phyloP scores from a whole-genome alignment of 1,284 basidiomycete genomes.

The Leccinum fallax region DNA sequence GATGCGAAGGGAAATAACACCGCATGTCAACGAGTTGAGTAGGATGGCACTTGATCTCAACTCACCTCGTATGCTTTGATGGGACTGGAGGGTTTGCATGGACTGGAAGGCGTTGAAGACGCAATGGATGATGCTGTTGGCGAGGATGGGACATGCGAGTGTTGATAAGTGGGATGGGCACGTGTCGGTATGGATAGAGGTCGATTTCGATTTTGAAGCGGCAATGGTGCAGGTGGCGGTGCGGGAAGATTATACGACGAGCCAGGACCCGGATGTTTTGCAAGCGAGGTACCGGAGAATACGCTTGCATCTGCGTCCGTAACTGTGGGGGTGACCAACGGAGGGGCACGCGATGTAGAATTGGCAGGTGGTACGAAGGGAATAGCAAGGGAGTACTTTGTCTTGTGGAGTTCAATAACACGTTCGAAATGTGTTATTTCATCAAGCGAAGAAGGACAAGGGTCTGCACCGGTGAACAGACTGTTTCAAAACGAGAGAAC shows the following conservation, averaged over 20 bases:
- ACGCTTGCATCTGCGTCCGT: conserved; percentile 4
- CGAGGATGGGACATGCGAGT: conserved; percentile 18
- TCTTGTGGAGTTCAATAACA: conserved; percentile 56
- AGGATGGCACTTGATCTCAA: not conserved
- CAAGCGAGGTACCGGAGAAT: conserved; percentile 11
- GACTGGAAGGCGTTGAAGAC: conserved; percentile 35
- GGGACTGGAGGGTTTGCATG: conserved; percentile 27
- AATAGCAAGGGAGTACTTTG: conserved; percentile 47
- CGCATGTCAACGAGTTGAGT: not conserved
- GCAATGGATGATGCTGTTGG: conserved; percentile 25
- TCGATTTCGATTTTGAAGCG: conserved; percentile 12
- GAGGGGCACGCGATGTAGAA: conserved; percentile 6
- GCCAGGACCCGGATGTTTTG: not conserved
- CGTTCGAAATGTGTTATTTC: conserved; percentile 60
- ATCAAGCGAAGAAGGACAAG: conserved; percentile 54
- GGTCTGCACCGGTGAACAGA: conserved; percentile 33
- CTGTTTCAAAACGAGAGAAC: not conserved
- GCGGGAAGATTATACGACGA: conserved; percentile 18
- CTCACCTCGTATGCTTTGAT: conserved; percentile 19
- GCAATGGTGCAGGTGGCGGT: conserved; percentile 12
- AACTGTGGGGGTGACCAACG: not conserved
- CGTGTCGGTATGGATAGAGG: not conserved
- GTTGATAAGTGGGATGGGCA: not conserved
- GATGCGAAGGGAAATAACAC: not conserved
- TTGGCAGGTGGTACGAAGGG: conserved; percentile 47